A percentile compares a stretch with the other conserved stretches of the same genome.
Evolutionary conservation across 176 grass and related monocot genomes (phyloP).

Genomic region (Themeda triandra): DNA sequence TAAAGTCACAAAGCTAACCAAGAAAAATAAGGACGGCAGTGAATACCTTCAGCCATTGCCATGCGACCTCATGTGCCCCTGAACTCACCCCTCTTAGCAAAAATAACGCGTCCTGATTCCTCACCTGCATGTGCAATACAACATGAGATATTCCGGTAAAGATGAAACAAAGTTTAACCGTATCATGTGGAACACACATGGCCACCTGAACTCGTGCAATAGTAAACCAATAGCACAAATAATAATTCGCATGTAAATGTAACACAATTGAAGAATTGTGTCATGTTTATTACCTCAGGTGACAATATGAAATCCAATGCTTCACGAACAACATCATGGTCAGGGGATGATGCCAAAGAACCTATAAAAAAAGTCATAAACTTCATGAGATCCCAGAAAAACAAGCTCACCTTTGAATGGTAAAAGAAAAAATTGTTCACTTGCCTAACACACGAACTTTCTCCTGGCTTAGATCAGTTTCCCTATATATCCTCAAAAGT

Average conservation of each 20-base stretch:
- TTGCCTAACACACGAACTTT: slow-evolving; percentile 87
- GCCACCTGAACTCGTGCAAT: neutral
- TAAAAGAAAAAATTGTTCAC: neutral
- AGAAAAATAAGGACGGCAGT: neutral
- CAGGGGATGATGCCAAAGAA: slow-evolving; percentile 73
- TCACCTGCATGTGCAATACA: slow-evolving; percentile 52
- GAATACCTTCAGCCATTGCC: slow-evolving; percentile 92
- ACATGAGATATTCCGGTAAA: slow-evolving; percentile 18
- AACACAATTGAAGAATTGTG: neutral
- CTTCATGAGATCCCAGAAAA: neutral
- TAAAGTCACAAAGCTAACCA: neutral
- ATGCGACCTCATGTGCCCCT: slow-evolving; percentile 64
- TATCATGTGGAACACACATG: neutral
- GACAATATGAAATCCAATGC: slow-evolving; percentile 63
- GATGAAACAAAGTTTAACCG: slow-evolving; percentile 5
- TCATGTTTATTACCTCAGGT: slow-evolving; percentile 56
- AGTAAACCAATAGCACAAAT: neutral
- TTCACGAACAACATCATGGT: slow-evolving; percentile 72
- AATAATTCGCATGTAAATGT: neutral
- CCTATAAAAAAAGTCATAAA: slow-evolving; percentile 36
- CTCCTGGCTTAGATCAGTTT: slow-evolving; percentile 96
- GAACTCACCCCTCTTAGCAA: slow-evolving; percentile 66
- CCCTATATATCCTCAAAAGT: slow-evolving; percentile 79
- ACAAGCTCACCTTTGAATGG: neutral
- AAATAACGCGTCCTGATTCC: slow-evolving; percentile 75